Base-by-base conservation (phyloP, 805 yeast species). In the Middelhovenomyces tepae region DNA sequence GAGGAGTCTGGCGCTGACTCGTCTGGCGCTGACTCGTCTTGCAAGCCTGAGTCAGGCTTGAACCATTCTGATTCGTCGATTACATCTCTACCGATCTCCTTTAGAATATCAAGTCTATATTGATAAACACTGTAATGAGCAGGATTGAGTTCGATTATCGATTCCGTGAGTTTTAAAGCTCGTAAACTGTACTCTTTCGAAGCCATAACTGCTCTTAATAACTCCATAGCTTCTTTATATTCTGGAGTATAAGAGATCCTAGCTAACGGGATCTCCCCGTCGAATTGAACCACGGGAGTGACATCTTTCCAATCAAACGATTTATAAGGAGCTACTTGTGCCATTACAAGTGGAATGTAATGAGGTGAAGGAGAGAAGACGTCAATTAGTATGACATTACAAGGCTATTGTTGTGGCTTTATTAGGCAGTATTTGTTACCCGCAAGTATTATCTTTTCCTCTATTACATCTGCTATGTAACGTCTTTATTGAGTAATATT, bases 71-170 rank as follows among this genome's bases (percentile, higher is more conserved):
- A 32, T 10, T 31, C 20, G 7, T 53, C 52, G 13, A 53, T 36
- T 18, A 73, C 47, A 24, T 59, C 51, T n/a, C 40, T 38, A 8
- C 53, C 54, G 11, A 59, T 34, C 4, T 35, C 35, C 20, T 47
- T 40, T 22, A 56, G 40, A 15, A 54, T 48, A 22, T 54, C 49
- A 6, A 48, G 39, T 6, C 67, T 48, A 42, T 57, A 63, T 30
- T 54, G 58, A 97, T 97, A 91, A 1, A 78, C 78, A 0, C 95
- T 79, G 53, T 91, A 91, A 54, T 89, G 95, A 0, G 96, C 94
- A 1, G 96, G 86, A 23, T 83, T 78, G 35, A 69, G 48, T 9
- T 60, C 69, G 32, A 91, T 78, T 2, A 80, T 78, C 16, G 57
- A 55, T 9, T 69, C 65, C 0, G 94, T 80, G 26, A 86, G 57